Percentiles rank a stretch among this genome's conserved stretches.
phyloP scores from a whole-genome alignment of 2,329 filamentous ascomycete species.

The Bisporella sp. region DNA sequence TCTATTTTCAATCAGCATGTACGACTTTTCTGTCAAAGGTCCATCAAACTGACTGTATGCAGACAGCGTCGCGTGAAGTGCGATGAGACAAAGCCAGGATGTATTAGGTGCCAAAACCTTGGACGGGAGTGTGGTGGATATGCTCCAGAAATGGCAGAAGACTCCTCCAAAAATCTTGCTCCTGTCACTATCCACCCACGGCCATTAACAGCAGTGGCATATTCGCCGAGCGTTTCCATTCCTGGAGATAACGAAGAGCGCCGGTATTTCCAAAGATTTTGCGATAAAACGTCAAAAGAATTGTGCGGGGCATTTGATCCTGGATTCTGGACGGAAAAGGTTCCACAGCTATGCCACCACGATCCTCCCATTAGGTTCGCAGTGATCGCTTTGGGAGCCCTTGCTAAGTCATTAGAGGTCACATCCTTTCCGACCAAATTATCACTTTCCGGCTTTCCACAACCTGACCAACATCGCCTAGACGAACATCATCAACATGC shows the following conservation, averaged over 20 bases:
- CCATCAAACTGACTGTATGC: conserved; percentile 11
- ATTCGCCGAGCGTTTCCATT: conserved; percentile 22
- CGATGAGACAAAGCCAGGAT: conserved; percentile 27
- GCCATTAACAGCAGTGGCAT: conserved; percentile 24
- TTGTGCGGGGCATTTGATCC: conserved; percentile 25
- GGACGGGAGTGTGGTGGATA: conserved; percentile 28
- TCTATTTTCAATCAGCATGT: background rate
- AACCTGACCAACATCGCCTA: conserved; percentile 23
- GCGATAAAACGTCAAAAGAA: conserved; percentile 25
- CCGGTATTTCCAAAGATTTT: conserved; percentile 26
- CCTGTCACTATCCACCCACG: conserved; percentile 24
- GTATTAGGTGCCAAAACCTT: conserved; percentile 26
- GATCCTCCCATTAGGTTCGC: conserved; percentile 25
- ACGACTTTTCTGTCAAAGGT: background rate
- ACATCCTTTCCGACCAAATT: conserved; percentile 24
- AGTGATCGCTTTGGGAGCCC: conserved; percentile 24
- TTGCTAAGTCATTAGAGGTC: conserved; percentile 24
- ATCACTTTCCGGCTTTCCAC: conserved; percentile 25
- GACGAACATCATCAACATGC: conserved; percentile 27
- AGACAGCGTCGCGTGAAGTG: conserved; percentile 29
- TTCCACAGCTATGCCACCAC: conserved; percentile 25
- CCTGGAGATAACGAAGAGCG: conserved; percentile 22
- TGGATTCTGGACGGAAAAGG: conserved; percentile 26
- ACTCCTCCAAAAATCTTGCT: conserved; percentile 18
- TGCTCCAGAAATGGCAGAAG: conserved; percentile 21